Evolutionary conservation across 108 stramenopile species (phyloP), one percentile per base, ranked within the genome.

Genomic region (Pseudonitzschia multistriata): DNA sequence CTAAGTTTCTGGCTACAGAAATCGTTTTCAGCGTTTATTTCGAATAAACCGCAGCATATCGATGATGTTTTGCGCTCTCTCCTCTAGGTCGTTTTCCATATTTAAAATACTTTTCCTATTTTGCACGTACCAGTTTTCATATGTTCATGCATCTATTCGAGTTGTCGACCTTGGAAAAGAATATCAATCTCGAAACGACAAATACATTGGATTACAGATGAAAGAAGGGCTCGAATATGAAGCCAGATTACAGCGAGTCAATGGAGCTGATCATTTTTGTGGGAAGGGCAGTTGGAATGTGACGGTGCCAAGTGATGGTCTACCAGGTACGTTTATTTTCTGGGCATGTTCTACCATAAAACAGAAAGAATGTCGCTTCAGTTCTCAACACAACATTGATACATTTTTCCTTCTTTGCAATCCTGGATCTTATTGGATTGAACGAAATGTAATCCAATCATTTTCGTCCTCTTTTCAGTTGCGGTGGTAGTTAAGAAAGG

Each of bases 401-500:
- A n/a, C n/a, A n/a, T 33, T 59, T 17, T 52, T 52, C 8, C 22
- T 25, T 52, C 8, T 11, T 25, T 2, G 2, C 22, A 19, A 19
- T 52, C 1, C 2, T 25, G 2, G 25, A 24, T 55, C 7, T 53
- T 19, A 8, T 53, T 13, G 25, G 19, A 19, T 53, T 7, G 11
- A 30, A 19, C 8, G 52, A 19, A 53, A 19, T 39, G 37, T 39
- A 39, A 10, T 39, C 7, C 37, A 39, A 10, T 39, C n/a, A 49
- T 49, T 49, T 17, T 49, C 56, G 13, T 53, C 13, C 52, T 27
- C 27, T 10, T 27, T 39, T 14, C n/a, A 64, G 63, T 64, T 11
- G 63, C 40, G 13, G 24, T 64, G 40, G 11, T 64, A 3, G 63
- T 45, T 3, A 64, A 64, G 63, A 64, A 64, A 64, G 63, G 63